phyloP scores from a whole-genome alignment of 140 eudicot species.

The Bidens hawaiensis region DNA sequence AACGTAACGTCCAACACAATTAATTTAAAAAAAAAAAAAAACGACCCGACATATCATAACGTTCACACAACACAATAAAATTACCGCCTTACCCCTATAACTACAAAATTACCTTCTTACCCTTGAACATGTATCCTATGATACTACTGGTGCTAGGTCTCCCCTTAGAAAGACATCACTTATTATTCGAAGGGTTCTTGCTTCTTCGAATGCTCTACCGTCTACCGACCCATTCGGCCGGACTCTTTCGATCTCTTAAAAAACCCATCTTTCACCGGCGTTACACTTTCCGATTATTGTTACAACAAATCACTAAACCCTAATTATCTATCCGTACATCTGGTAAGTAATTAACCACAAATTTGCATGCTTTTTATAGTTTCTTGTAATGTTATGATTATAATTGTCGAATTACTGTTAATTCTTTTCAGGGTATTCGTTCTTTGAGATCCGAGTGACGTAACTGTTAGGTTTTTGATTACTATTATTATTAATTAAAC shows the following conservation, averaged over 20 bases:
- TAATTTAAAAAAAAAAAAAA: no score
- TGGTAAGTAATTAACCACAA: constrained; percentile 17
- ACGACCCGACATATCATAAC: no score
- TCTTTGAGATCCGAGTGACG: constrained; percentile 35
- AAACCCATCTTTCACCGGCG: constrained; percentile 23
- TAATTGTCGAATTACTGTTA: constrained; percentile 4
- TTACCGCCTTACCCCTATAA: no score
- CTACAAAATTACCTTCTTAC: no score
- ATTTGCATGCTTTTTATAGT: not conserved
- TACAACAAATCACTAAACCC: constrained; percentile 27
- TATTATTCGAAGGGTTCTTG: constrained; percentile 22
- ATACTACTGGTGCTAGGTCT: not conserved
- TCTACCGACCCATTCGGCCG: constrained; percentile 35
- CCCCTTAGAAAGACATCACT: not conserved
- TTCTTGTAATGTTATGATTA: constrained; percentile 4
- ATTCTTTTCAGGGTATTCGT: constrained; percentile 19
- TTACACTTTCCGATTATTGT: constrained; percentile 16
- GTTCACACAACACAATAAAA: no score
- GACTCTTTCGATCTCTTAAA: constrained; percentile 34
- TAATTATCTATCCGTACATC: constrained; percentile 15
- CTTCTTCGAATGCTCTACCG: constrained; percentile 25
- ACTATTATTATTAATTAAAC: not conserved
- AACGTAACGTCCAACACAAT: no score
- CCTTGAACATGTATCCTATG: no score
- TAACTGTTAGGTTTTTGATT: not conserved